These are phyloP conservation scores for Cryptosporidium viatorum DNA, from an alignment of 169 alveolate genomes.

Conservation along the genomic window DNA sequence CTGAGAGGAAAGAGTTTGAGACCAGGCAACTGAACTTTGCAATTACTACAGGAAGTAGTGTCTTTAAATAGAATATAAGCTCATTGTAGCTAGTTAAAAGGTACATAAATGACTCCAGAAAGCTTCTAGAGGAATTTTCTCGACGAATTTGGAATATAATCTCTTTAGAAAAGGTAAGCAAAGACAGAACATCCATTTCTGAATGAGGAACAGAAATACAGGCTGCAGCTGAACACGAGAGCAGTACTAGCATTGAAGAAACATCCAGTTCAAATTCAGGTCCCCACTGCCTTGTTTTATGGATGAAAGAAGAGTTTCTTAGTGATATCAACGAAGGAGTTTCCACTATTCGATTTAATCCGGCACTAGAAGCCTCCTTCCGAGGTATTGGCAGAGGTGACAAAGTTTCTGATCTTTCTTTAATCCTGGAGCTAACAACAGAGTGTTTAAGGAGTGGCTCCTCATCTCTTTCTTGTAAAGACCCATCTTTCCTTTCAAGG, in stretches of 20 bases:
- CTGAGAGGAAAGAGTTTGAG: conserved; percentile 1
- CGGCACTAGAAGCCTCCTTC: not conserved
- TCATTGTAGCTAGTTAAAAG: conserved; percentile 35
- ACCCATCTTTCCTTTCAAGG: conserved; percentile 23
- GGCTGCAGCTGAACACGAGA: conserved; percentile 52
- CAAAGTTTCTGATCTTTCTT: not conserved
- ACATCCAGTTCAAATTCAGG: conserved; percentile 43
- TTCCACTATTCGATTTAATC: not conserved
- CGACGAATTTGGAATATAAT: not conserved
- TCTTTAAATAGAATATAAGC: conserved; percentile 34
- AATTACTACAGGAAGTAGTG: conserved; percentile 31
- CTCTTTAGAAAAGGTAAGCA: not conserved
- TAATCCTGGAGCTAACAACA: conserved; percentile 21
- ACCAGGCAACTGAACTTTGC: conserved; percentile 25
- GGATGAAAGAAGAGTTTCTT: conserved; percentile 47
- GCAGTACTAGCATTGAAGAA: conserved; percentile 7
- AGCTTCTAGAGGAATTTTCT: conserved; percentile 56
- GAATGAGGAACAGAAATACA: conserved; percentile 47
- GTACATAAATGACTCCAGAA: conserved; percentile 66
- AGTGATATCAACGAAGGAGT: not conserved
- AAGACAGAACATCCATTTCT: conserved; percentile 4
- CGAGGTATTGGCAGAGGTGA: not conserved
- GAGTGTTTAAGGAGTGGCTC: conserved; percentile 10
- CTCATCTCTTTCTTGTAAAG: not conserved
- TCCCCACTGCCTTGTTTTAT: conserved; percentile 66